Percentiles rank a stretch among this genome's conserved stretches.
These are phyloP conservation scores for Talaromyces sp. DNA, from an alignment of 2,329 filamentous ascomycete species.

Conservation along the genomic window DNA sequence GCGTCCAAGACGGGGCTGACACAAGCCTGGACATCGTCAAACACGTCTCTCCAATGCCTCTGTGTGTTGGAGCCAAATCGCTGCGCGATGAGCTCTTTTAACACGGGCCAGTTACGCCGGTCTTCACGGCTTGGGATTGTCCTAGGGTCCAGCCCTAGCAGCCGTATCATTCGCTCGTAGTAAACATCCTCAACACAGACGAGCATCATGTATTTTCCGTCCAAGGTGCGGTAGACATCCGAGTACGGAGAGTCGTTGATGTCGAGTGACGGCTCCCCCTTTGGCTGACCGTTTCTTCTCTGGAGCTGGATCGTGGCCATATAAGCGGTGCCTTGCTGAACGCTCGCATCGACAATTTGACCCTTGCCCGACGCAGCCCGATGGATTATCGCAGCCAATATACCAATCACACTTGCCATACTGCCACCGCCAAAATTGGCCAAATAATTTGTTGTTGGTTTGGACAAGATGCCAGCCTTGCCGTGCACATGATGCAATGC, in stretches of 20 bases:
- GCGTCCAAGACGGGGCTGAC: constrained; percentile 9
- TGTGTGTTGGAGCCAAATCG: constrained; percentile 3
- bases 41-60: constrained; percentile 6
- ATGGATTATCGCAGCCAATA: constrained; percentile 5
- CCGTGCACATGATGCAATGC: constrained; percentile 5
- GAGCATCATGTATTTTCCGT: constrained; percentile 10
- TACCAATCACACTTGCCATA: constrained; percentile 7
- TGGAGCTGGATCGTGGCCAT: constrained; percentile 7
- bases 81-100: neutral
- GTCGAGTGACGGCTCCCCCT: constrained; percentile 5
- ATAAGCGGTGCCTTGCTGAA: constrained; percentile 8
- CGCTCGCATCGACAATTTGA: constrained; percentile 10
- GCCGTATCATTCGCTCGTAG: constrained; percentile 6
- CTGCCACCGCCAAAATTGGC: constrained; percentile 7
- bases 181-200: constrained; percentile 5
- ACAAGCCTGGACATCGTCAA: constrained; percentile 2
- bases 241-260: constrained; percentile 4
- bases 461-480: neutral
- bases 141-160: neutral
- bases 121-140: neutral
- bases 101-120: constrained; percentile 7
- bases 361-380: constrained; percentile 6
- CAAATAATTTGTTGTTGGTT: constrained; percentile 6
- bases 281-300: constrained; percentile 4
- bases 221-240: constrained; percentile 6